A percentile compares a stretch with the other conserved stretches of the same genome.
Evolutionary conservation across 2,329 filamentous ascomycete genomes (phyloP).

Genomic region (Beauveria brongniartii): DNA sequence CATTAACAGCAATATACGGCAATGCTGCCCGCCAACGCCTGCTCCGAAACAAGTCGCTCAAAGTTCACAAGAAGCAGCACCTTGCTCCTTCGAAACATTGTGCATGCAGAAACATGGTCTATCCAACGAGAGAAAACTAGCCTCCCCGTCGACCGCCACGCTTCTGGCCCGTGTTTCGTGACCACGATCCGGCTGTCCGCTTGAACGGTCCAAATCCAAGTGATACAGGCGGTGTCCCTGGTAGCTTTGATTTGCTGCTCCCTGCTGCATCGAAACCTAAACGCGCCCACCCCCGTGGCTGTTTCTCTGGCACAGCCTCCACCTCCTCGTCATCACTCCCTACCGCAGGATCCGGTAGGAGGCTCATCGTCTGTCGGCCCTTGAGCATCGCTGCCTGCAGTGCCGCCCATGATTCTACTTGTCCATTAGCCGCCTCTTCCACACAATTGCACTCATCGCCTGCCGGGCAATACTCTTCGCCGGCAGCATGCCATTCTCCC

Average conservation of each 20-base stretch:
- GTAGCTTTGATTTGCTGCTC: neutral
- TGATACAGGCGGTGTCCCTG: conserved; percentile 1
- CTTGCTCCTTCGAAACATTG: neutral
- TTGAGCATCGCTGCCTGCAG: conserved; percentile 30
- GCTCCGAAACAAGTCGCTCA: too few species aligned
- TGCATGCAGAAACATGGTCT: neutral
- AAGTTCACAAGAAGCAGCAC: neutral
- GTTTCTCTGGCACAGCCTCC: neutral
- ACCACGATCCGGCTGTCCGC: conserved; percentile 10
- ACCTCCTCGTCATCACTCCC: neutral
- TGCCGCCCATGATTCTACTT: conserved; percentile 54
- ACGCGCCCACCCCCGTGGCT: conserved; percentile 4
- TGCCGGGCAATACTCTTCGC: conserved; percentile 50
- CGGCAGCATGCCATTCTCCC: conserved; percentile 49
- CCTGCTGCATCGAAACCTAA: neutral
- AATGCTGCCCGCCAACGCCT: too few species aligned
- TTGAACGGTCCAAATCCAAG: conserved; percentile 11
- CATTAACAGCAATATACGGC: neutral
- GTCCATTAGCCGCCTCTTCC: conserved; percentile 45
- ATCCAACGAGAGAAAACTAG: conserved; percentile 10
- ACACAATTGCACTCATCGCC: conserved; percentile 58
- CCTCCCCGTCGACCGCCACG: conserved; percentile 11
- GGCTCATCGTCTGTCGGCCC: conserved; percentile 14
- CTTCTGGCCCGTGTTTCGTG: conserved; percentile 5
- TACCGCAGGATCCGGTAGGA: neutral